phyloP scores from a whole-genome alignment of 2,329 filamentous ascomycete species.

The Lecanosticta acicola region DNA sequence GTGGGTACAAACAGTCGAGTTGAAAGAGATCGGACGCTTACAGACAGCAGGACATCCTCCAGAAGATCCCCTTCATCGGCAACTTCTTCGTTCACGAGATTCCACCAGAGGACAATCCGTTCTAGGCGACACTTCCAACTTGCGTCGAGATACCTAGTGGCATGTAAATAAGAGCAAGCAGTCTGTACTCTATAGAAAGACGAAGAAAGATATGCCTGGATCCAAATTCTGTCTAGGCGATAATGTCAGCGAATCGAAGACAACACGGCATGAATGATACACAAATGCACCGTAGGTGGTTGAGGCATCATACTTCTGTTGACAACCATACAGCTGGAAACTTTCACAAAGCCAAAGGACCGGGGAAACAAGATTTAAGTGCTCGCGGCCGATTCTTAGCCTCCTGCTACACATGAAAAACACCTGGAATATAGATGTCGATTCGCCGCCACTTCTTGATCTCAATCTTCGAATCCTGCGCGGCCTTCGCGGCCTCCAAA shows the following conservation, averaged over 20 bases:
- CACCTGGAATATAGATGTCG: conserved; percentile 8
- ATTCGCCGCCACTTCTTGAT: conserved; percentile 13
- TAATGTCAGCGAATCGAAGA: too few relatives aligned
- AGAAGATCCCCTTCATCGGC: conserved; percentile 54
- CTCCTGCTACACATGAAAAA: background rate
- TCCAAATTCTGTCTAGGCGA: too few relatives aligned
- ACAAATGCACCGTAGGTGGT: too few relatives aligned
- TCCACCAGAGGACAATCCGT: conserved; percentile 60
- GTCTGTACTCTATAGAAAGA: conserved; percentile 15
- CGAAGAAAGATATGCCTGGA: background rate
- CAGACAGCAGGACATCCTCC: conserved; percentile 34
- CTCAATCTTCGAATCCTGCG: conserved; percentile 1
- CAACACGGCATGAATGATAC: too few relatives aligned
- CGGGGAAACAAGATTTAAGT: too few relatives aligned
- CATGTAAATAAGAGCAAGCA: conserved; percentile 21
- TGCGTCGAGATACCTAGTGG: background rate
- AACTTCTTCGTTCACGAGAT: conserved; percentile 53
- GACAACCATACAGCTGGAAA: too few relatives aligned
- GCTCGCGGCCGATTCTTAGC: background rate
- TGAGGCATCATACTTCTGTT: too few relatives aligned
- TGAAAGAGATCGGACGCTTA: background rate
- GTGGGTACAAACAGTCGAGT: background rate
- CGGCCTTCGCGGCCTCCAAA: conserved; percentile 4
- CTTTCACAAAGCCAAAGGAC: too few relatives aligned
- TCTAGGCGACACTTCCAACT: conserved; percentile 32